These are phyloP conservation scores for Corymbia maculata DNA, from an alignment of 345 rosid species.

Conservation along the genomic window DNA sequence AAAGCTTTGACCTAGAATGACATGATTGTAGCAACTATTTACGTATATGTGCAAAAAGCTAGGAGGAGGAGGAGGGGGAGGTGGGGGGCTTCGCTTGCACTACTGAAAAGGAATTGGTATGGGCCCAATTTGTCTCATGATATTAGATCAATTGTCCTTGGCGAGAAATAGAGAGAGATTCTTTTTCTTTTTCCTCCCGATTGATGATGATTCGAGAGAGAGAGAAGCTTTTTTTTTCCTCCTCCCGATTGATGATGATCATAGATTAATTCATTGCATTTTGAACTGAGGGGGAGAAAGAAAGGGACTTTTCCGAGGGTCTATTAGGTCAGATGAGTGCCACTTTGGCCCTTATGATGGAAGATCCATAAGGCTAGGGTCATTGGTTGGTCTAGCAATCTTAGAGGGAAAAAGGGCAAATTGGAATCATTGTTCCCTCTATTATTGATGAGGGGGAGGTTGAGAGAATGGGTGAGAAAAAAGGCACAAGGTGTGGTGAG, in stretches of 20 bases:
- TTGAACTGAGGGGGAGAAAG: neutral
- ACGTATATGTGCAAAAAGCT: slow-evolving; percentile 12
- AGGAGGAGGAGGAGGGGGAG: slow-evolving; percentile 17
- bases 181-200: neutral
- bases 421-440: slow-evolving; percentile 17
- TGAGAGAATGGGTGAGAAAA: slow-evolving; percentile 5
- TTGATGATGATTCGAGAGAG: neutral
- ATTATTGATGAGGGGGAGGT: slow-evolving; percentile 22
- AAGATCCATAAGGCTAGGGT: neutral
- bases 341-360: neutral
- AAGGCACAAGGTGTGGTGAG: neutral
- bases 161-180: neutral
- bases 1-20: slow-evolving; percentile 47
- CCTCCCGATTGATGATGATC: neutral
- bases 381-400: neutral
- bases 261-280: slow-evolving; percentile 14
- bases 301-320: neutral
- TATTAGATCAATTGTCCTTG: slow-evolving; percentile 35
- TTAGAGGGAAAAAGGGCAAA: neutral
- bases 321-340: neutral
- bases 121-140: slow-evolving; percentile 49
- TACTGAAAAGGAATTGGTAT: slow-evolving; percentile 29
- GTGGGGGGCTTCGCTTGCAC: slow-evolving; percentile 48
- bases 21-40: slow-evolving; percentile 10
- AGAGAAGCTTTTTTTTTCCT: neutral